Evolutionary conservation across 768 basidiomycete species (phyloP).

Genomic region (Boletus coccyginus): DNA sequence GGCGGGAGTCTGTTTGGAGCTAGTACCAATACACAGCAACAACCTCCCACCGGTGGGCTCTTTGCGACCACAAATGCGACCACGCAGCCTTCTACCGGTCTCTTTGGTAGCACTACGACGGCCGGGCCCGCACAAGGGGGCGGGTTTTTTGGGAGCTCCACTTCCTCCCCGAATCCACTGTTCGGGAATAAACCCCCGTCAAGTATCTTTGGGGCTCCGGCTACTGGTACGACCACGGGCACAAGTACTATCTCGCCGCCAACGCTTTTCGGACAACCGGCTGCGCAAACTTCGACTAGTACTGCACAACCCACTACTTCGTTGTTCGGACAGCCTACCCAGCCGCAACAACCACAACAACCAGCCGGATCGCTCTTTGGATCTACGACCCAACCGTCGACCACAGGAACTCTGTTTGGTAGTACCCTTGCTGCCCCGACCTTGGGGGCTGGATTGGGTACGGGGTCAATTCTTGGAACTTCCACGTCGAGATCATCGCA

Average conservation of each 20-base stretch:
- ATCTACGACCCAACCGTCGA: slow-evolving; percentile 23
- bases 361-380: slow-evolving; percentile 30
- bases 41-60: slow-evolving; percentile 22
- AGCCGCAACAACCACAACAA: slow-evolving; percentile 22
- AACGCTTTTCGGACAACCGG: slow-evolving; percentile 32
- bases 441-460: slow-evolving; percentile 26
- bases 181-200: slow-evolving; percentile 36
- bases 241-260: slow-evolving; percentile 19
- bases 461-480: slow-evolving; percentile 30
- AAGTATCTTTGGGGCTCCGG: slow-evolving; percentile 30
- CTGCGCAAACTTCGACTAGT: slow-evolving; percentile 11
- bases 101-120: slow-evolving; percentile 30
- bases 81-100: slow-evolving; percentile 16
- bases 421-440: slow-evolving; percentile 32
- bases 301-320: slow-evolving; percentile 15
- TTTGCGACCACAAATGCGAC: slow-evolving; percentile 22
- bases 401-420: slow-evolving; percentile 37
- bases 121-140: slow-evolving; percentile 16
- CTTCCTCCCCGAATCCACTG: slow-evolving; percentile 28
- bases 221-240: slow-evolving; percentile 12
- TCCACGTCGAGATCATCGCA: slow-evolving; percentile 33
- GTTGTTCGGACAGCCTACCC: slow-evolving; percentile 20
- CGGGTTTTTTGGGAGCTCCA: slow-evolving; percentile 28
- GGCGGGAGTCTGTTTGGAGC: slow-evolving; percentile 20
- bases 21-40: slow-evolving; percentile 16